Evolutionary conservation across 2,329 filamentous ascomycete species (phyloP), one percentile per base, ranked within the genome.

Genomic region (Talaromyces sp.): DNA sequence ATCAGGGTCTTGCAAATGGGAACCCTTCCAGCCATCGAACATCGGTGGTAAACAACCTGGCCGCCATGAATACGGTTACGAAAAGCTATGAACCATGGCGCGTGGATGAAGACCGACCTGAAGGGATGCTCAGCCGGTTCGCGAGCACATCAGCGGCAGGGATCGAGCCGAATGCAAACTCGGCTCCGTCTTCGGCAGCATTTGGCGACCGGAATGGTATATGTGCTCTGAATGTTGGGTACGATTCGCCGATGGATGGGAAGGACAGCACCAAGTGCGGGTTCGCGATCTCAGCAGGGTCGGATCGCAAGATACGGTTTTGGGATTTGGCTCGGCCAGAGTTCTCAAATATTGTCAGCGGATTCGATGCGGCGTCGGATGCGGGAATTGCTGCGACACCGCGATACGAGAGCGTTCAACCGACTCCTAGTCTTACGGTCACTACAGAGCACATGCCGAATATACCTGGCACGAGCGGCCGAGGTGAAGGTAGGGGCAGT

Each of bases 231-330:
- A 81, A 87, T 0, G 85, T 90, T 9, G 91, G 90, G 6, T 85
- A 87, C 9, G 89, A 92, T 68, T 81, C 84, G 5, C 83, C 86
- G 28, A 87, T 92, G 57, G 87, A 90, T 56, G 87, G 87, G 62
- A 70, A 71, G 59, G 73, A 76, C 53, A 74, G 70, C 54, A 84
- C 89, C 4, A 88, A 89, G 61, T 88, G 92, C 68, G 89, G 91
- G 0, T 97, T 95, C 72, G 85, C 97, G 54, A 79, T 99, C 42
- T 95, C 92, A 0, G 93, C 89, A 18, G 94, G 94, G 0, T 90
- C 90, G 10, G 95, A 98, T 75, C 91, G 90, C 77, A 95, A 91
- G 75, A 85, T 99, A 18, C 87, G 95, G 9, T 98, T 96, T 77
- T 99, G 95, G 95, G 94, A 99, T 71, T 82, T 95, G 14, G 82